Percentiles rank a stretch among this genome's conserved stretches.
phyloP scores from a whole-genome alignment of 768 basidiomycete species.

The Hemileccinum impolitum region DNA sequence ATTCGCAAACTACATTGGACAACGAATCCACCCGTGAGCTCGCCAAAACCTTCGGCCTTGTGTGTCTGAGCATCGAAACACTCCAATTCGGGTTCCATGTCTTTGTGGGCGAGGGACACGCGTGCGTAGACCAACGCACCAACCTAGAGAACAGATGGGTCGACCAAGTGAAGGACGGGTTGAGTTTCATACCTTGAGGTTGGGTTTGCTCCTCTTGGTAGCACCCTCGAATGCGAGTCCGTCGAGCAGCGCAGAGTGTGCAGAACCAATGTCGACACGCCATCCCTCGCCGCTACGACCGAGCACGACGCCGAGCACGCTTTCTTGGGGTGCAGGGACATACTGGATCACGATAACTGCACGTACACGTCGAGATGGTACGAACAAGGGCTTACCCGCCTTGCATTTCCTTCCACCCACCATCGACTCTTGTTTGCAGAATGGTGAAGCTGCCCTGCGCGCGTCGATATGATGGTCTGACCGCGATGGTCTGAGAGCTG shows the following conservation, averaged over 20 bases:
- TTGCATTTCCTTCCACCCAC: slow-evolving; percentile 87
- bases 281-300: slow-evolving; percentile 86
- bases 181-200: slow-evolving; percentile 66
- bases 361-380: neutral
- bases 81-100: slow-evolving; percentile 97
- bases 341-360: slow-evolving; percentile 52
- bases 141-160: slow-evolving; percentile 49
- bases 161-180: neutral
- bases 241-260: slow-evolving; percentile 82
- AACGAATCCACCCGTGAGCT: slow-evolving; percentile 86
- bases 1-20: slow-evolving; percentile 78
- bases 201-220: slow-evolving; percentile 90
- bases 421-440: slow-evolving; percentile 71
- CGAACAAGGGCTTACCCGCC: slow-evolving; percentile 58
- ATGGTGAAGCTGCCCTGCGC: slow-evolving; percentile 66
- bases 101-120: slow-evolving; percentile 90
- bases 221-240: slow-evolving; percentile 95
- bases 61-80: slow-evolving; percentile 93
- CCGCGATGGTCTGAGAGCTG: slow-evolving; percentile 41
- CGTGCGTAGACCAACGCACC: slow-evolving; percentile 90
- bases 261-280: slow-evolving; percentile 90
- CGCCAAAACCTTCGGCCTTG: slow-evolving; percentile 92
- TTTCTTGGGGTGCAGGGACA: slow-evolving; percentile 84
- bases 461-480: slow-evolving; percentile 48
- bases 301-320: slow-evolving; percentile 79